Evolutionary conservation across 352 stramenopile genomes (phyloP), one percentile per base, ranked within the genome.

Genomic region (Chrysophaeum taylorii): DNA sequence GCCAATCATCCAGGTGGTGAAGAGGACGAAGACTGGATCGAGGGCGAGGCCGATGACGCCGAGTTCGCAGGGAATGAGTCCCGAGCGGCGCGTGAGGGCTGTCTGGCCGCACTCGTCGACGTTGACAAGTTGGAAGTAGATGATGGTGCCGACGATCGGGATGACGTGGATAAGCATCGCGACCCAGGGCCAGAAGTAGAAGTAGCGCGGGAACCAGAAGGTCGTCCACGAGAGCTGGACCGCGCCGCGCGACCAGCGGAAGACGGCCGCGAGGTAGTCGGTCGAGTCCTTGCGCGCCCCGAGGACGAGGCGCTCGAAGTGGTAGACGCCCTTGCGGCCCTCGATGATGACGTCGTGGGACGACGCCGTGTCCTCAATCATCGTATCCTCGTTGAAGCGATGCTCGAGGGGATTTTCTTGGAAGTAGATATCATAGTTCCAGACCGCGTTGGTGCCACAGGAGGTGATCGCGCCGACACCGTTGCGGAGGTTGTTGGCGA

Each of bases 281-380:
- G 53, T 23, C 53, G 53, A 42, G 15, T 33, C 53, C 29, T 64
- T 64, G 29, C 53, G 27, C 53, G 53, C 53, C 27, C 53, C 53
- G 27, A 64, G 33, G 4, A 64, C 53, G 4, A 64, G 33, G 4
- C 53, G 27, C 53, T 64, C 33, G 27, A 64, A 64, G 29, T 42
- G 53, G 53, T 64, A 64, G 15, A 64, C 53, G 53, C 53, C 53
- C 53, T 64, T 64, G 7, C 53, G 53, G 53, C 53, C 53, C 7
- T 14, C 53, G 53, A 64, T 41, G 53, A 64, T 64, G 15, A 41
- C 53, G 29, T 64, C 53, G 53, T 64, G 53, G 7, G 53, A 64
- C 53, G 53, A 64, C 15, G 53, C 53, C 53, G 53, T 64, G 29
- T 64, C 53, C 53, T 64, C 53, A n/a, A 64, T 64, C 53, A 64